Evolutionary conservation across 352 stramenopile species (phyloP).

Genomic region (Globisporangium perplexum): DNA sequence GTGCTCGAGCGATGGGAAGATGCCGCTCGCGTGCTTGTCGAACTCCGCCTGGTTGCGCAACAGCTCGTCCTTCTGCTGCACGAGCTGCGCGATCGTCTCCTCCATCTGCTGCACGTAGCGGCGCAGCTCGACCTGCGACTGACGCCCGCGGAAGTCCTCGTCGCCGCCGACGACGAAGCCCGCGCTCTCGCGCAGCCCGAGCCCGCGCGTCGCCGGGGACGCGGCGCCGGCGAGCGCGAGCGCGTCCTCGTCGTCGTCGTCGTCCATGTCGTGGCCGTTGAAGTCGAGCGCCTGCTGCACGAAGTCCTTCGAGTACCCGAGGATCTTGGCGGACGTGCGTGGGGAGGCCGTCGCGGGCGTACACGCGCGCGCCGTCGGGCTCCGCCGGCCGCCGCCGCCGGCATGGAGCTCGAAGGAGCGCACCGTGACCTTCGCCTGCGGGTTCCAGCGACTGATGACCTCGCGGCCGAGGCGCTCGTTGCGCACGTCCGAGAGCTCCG

Average conservation of each 20-base stretch:
- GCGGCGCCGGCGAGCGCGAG: constrained; percentile 1
- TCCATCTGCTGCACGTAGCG: constrained; percentile 81
- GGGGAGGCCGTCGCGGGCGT: constrained; percentile 25
- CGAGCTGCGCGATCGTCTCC: constrained; percentile 68
- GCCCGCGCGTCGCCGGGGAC: constrained; percentile 11
- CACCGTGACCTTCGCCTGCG: constrained; percentile 21
- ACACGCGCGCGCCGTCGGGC: constrained; percentile 16
- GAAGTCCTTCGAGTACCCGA: constrained; percentile 67
- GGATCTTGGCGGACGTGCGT: constrained; percentile 46
- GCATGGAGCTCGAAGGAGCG: constrained; percentile 10
- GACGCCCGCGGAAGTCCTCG: constrained; percentile 15
- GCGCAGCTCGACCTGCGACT: constrained; percentile 44
- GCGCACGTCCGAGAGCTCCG: constrained; percentile 70
- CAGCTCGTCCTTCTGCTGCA: constrained; percentile 74
- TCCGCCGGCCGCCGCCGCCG: constrained; percentile 19
- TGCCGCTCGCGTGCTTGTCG: constrained; percentile 77
- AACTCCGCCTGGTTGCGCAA: constrained; percentile 74
- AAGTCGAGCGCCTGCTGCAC: constrained; percentile 75
- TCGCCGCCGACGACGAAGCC: constrained; percentile 16
- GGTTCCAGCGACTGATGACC: constrained; percentile 39
- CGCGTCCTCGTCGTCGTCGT: constrained; percentile 25
- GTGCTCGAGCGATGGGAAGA: constrained; percentile 77
- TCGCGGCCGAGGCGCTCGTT: constrained; percentile 34
- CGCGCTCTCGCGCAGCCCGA: constrained; percentile 6
- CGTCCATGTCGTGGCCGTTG: constrained; percentile 36